Conservation (phyloP, 1,139 yeast species). For the Pichia sp. region DNA sequence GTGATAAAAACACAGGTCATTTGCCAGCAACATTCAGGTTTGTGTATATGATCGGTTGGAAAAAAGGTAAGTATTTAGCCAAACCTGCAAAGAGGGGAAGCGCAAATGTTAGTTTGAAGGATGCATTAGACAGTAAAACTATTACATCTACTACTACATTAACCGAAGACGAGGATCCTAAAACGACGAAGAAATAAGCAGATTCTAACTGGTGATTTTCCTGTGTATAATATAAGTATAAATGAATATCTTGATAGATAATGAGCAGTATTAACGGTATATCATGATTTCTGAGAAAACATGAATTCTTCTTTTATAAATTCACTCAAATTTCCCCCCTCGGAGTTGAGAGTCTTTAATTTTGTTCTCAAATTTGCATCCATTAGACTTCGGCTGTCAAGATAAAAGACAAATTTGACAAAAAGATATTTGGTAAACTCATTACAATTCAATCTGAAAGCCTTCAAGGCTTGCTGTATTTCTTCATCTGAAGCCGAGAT, state of each 20-base stretch:
- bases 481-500: conserved; percentile 3
- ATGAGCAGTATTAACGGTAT: background rate
- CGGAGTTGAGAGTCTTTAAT: background rate
- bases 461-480: background rate
- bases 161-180: conserved; percentile 19
- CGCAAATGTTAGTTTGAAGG: conserved; percentile 64
- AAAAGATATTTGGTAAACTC: conserved; percentile 1
- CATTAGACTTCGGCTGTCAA: background rate
- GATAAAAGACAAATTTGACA: conserved; percentile 3
- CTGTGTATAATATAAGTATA: background rate
- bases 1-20: conserved; percentile 44
- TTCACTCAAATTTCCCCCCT: background rate
- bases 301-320: background rate
- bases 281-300: background rate
- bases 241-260: background rate
- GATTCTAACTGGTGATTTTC: conserved; percentile 22
- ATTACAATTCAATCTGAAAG: background rate
- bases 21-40: conserved; percentile 67
- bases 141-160: conserved; percentile 17
- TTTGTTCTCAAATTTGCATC: background rate
- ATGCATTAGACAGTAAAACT: conserved; percentile 38
- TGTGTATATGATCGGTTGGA: conserved; percentile 88
- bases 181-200: background rate
- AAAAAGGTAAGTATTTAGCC: conserved; percentile 60
- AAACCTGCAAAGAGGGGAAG: conserved; percentile 70